Evolutionary conservation across 75 land plant species (phyloP).

Genomic region (Gnetum montanum): DNA sequence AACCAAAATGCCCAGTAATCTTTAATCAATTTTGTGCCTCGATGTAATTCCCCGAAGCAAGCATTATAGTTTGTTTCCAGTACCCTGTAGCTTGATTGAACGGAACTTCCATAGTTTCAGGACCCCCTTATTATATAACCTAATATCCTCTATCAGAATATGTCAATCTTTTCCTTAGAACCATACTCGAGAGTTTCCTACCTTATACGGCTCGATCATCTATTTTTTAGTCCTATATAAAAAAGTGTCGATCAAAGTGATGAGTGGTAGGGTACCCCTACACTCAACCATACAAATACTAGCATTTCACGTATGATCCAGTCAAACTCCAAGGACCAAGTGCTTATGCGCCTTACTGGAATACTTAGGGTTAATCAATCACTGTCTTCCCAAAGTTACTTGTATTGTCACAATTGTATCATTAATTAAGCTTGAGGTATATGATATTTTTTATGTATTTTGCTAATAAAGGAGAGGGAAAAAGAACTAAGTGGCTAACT

Average conservation of each 20-base stretch:
- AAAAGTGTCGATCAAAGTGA: neutral
- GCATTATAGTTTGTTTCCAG: constrained; percentile 20
- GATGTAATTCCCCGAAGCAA: constrained; percentile 1
- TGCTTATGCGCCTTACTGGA: no score
- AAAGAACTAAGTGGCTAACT: no score
- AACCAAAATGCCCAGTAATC: neutral
- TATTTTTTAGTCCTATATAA: constrained; percentile 1
- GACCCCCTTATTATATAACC: constrained; percentile 7
- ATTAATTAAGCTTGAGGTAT: no score
- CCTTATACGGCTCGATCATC: constrained; percentile 10
- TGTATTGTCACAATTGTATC: no score
- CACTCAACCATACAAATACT: no score
- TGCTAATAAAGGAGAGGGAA: no score
- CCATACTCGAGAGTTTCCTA: constrained; percentile 24
- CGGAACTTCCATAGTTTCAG: constrained; percentile 16
- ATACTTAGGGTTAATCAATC: no score
- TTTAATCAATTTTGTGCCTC: neutral
- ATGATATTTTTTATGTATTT: no score
- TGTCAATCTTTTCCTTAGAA: constrained; percentile 9
- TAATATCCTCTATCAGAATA: constrained; percentile 16
- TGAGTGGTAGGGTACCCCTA: no score
- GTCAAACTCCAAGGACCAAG: no score
- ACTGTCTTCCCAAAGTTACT: no score
- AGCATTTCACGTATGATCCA: no score
- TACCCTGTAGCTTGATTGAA: constrained; percentile 18